Percentiles rank a stretch among this genome's conserved stretches.
Evolutionary conservation across 2,329 filamentous ascomycete genomes (phyloP).

Genomic region (Fusarium praegraminearum): DNA sequence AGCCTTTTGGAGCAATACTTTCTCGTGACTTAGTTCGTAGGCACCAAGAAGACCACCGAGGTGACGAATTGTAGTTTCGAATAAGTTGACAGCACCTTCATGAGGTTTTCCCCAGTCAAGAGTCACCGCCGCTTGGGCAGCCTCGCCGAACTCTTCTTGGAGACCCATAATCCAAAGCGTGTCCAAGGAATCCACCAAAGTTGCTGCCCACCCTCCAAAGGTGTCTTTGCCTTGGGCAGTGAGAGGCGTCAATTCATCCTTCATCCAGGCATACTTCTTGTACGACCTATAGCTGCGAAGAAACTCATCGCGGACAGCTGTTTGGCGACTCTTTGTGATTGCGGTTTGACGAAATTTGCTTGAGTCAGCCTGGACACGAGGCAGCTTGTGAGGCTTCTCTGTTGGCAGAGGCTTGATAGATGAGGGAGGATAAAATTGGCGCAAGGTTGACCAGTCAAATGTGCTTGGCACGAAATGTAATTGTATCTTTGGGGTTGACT

Average conservation of each 20-base stretch:
- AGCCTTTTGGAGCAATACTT: slow-evolving; percentile 49
- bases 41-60: slow-evolving; percentile 65
- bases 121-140: slow-evolving; percentile 61
- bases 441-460: slow-evolving; percentile 51
- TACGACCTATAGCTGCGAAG: slow-evolving; percentile 64
- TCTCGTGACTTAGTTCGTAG: slow-evolving; percentile 62
- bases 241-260: slow-evolving; percentile 65
- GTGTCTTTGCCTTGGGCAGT: slow-evolving; percentile 60
- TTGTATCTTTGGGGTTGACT: background rate
- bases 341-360: slow-evolving; percentile 39
- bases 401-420: slow-evolving; percentile 51
- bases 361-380: slow-evolving; percentile 49
- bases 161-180: slow-evolving; percentile 74
- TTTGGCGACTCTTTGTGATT: slow-evolving; percentile 50
- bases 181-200: slow-evolving; percentile 71
- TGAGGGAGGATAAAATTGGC: slow-evolving; percentile 49
- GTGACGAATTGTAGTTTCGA: slow-evolving; percentile 68
- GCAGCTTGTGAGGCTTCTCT: slow-evolving; percentile 45
- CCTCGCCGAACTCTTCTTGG: slow-evolving; percentile 63
- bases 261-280: slow-evolving; percentile 65
- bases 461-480: slow-evolving; percentile 45
- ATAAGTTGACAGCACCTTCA: slow-evolving; percentile 59
- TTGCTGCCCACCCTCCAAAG: slow-evolving; percentile 70
- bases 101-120: slow-evolving; percentile 65
- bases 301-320: slow-evolving; percentile 58